Evolutionary conservation across 345 rosid genomes (phyloP).

Genomic region (Luvunga scandens): DNA sequence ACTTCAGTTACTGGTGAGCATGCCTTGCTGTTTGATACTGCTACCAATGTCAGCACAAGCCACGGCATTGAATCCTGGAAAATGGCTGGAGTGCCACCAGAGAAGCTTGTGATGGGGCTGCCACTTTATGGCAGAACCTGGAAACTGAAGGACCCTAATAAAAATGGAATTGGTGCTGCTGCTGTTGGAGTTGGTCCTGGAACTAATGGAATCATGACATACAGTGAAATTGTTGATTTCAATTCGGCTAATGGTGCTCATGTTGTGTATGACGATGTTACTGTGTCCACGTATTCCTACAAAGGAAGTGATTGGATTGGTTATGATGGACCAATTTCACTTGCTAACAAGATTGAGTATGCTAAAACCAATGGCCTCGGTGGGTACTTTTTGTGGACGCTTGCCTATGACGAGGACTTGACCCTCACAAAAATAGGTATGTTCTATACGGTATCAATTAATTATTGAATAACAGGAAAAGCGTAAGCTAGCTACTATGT

Average conservation of each 20-base stretch:
- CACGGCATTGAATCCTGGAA: constrained; percentile 29
- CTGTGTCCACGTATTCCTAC: constrained; percentile 26
- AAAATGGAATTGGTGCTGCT: constrained; percentile 22
- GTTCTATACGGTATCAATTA: background rate
- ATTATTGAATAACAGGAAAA: no score
- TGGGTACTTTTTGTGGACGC: constrained; percentile 35
- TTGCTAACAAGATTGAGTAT: constrained; percentile 9
- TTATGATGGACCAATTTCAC: constrained; percentile 21
- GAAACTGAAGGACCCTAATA: constrained; percentile 22
- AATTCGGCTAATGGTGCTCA: constrained; percentile 17
- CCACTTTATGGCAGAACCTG: constrained; percentile 35
- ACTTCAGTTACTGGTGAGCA: constrained; percentile 28
- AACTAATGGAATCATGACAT: background rate
- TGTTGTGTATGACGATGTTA: constrained; percentile 17
- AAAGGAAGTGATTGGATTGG: constrained; percentile 28
- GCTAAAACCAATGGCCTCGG: constrained; percentile 9
- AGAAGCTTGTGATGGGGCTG: constrained; percentile 29
- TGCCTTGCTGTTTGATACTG: constrained; percentile 25
- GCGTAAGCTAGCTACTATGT: no score
- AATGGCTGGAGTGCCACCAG: constrained; percentile 11
- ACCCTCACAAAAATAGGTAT: constrained; percentile 20
- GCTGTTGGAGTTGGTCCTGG: constrained; percentile 29
- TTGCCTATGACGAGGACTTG: constrained; percentile 24
- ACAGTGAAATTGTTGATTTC: constrained; percentile 15
- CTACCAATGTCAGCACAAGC: constrained; percentile 21